A percentile compares a stretch with the other conserved stretches of the same genome.
phyloP scores from a whole-genome alignment of 768 basidiomycete species.

The Cyathus striatus region DNA sequence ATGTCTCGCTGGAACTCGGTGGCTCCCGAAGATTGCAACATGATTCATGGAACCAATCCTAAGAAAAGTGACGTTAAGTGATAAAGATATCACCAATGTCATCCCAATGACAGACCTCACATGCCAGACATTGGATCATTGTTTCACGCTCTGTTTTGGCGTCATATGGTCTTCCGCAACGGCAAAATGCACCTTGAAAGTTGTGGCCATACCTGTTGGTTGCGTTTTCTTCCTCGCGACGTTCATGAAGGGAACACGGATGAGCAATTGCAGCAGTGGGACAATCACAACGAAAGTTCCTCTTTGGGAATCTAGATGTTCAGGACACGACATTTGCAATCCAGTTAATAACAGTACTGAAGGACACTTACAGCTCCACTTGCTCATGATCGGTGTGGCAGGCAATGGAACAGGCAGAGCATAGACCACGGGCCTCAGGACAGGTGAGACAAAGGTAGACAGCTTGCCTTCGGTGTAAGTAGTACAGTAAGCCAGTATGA shows the following conservation, averaged over 20 bases:
- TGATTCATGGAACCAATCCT: constrained; percentile 94
- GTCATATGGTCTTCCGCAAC: constrained; percentile 71
- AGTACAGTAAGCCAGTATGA: constrained; percentile 9
- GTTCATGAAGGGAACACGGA: constrained; percentile 58
- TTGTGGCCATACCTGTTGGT: constrained; percentile 71
- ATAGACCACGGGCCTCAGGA: constrained; percentile 61
- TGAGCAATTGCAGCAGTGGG: constrained; percentile 62
- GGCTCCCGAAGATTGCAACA: constrained; percentile 76
- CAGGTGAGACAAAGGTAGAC: constrained; percentile 82
- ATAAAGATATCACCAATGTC: background rate
- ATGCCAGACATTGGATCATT: constrained; percentile 85
- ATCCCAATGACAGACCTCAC: constrained; percentile 56
- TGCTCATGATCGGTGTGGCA: constrained; percentile 88
- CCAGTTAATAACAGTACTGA: constrained; percentile 3
- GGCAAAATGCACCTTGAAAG: constrained; percentile 67
- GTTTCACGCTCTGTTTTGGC: constrained; percentile 71
- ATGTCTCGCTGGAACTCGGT: constrained; percentile 43
- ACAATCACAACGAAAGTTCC: constrained; percentile 81
- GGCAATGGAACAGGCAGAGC: constrained; percentile 80
- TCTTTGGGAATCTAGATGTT: constrained; percentile 63
- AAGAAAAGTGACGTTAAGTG: constrained; percentile 3
- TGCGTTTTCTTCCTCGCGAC: constrained; percentile 47
- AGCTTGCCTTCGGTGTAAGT: constrained; percentile 57
- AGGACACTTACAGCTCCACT: constrained; percentile 61
- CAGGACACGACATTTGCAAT: constrained; percentile 3